phyloP scores from a whole-genome alignment of 805 yeast genomes.

The Saturnispora halmiae region DNA sequence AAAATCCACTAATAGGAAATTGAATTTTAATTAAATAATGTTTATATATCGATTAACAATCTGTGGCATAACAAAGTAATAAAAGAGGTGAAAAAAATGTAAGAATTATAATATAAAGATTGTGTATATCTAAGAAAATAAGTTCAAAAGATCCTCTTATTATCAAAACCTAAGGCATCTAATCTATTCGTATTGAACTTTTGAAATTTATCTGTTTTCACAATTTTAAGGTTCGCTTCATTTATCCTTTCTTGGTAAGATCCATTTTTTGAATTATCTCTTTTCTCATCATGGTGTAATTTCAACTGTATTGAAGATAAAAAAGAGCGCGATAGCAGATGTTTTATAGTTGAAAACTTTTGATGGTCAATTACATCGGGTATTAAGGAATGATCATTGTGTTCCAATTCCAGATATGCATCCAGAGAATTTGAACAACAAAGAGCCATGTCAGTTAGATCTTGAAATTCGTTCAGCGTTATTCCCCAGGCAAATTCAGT shows the following conservation, averaged over 20 bases:
- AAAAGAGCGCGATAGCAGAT: conserved; percentile 1
- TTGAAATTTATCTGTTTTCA: conserved; percentile 1
- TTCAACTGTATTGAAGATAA: conserved; percentile 1
- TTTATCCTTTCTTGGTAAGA: background rate
- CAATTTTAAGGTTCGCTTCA: conserved; percentile 2
- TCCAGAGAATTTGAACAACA: conserved; percentile 8
- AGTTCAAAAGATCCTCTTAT: conserved; percentile 4
- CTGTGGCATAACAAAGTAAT: too few species aligned
- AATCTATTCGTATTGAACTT: conserved; percentile 3
- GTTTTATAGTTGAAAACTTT: background rate
- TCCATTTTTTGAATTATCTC: background rate
- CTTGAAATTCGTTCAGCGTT: background rate
- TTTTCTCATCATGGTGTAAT: conserved; percentile 2
- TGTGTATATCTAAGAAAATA: background rate
- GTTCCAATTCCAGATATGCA: background rate
- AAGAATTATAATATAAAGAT: too few species aligned
- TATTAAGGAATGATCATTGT: background rate
- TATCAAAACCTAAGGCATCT: background rate
- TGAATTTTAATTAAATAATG: conserved; percentile 19
- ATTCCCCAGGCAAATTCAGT: conserved; percentile 9
- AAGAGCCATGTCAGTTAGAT: background rate
- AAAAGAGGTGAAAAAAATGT: too few species aligned
- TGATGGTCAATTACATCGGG: conserved; percentile 1
- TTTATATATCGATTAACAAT: too few species aligned
- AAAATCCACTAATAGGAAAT: conserved; percentile 16